Evolutionary conservation across 164 flowering plant species (phyloP).

Genomic region (Nymphaea thermarum): DNA sequence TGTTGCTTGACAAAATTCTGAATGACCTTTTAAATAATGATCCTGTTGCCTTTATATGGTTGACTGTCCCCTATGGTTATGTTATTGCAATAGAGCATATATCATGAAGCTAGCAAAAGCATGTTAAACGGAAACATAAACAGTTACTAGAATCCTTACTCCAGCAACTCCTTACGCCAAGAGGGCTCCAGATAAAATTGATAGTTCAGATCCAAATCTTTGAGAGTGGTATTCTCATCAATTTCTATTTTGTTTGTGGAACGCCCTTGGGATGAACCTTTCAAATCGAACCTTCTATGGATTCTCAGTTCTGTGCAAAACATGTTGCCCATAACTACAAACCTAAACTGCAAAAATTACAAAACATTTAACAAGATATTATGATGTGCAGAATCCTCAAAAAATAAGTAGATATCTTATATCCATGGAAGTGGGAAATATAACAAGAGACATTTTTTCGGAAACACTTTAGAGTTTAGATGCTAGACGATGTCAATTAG

Average conservation of each 20-base stretch:
- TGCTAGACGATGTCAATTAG: neutral
- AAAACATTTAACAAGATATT: neutral
- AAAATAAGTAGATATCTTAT: too few relatives aligned
- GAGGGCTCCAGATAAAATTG: slow-evolving; percentile 77
- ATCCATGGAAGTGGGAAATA: too few relatives aligned
- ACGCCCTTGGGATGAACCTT: slow-evolving; percentile 90
- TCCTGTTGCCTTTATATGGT: too few relatives aligned
- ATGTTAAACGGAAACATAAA: too few relatives aligned
- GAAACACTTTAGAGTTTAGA: too few relatives aligned
- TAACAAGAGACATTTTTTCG: too few relatives aligned
- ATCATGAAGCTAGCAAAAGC: too few relatives aligned
- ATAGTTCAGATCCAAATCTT: slow-evolving; percentile 79
- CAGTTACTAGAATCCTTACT: slow-evolving; percentile 29
- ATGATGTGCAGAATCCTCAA: too few relatives aligned
- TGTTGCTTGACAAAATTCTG: too few relatives aligned
- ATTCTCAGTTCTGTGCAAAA: slow-evolving; percentile 80
- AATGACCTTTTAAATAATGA: too few relatives aligned
- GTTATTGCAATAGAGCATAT: too few relatives aligned
- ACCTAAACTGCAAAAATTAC: slow-evolving; percentile 46
- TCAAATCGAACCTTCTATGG: slow-evolving; percentile 81
- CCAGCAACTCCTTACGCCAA: slow-evolving; percentile 57
- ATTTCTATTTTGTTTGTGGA: slow-evolving; percentile 43
- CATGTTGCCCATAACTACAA: slow-evolving; percentile 99
- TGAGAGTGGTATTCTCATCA: slow-evolving; percentile 57
- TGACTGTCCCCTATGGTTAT: too few relatives aligned